phyloP scores from a whole-genome alignment of 441 rosid genomes.

The Populus trichocarpa region DNA sequence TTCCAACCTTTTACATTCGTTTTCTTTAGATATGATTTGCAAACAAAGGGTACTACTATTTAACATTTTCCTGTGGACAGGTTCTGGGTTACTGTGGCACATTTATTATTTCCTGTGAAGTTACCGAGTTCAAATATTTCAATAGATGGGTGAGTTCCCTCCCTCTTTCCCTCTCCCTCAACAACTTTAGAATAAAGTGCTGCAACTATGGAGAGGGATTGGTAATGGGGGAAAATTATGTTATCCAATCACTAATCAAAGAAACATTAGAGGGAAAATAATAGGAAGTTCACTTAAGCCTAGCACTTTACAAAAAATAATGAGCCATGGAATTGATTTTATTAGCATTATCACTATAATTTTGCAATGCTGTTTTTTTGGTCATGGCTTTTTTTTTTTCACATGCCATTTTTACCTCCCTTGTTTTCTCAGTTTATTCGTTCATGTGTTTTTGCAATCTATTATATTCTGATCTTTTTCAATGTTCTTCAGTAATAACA shows the following conservation, averaged over 20 bases:
- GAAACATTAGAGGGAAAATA: not conserved
- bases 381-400: not conserved
- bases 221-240: not conserved
- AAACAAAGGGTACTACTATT: not conserved
- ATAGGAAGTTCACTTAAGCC: not conserved
- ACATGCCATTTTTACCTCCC: not conserved
- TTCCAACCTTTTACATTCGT: not conserved
- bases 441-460: not conserved
- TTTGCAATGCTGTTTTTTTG: not conserved
- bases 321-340: not conserved
- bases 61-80: not conserved
- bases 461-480: constrained; percentile 15
- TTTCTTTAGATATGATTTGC: not conserved
- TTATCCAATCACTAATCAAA: not conserved
- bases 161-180: not conserved
- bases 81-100: not conserved
- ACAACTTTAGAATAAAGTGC: not conserved
- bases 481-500: constrained; percentile 48
- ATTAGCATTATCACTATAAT: not conserved
- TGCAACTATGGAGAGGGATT: not conserved
- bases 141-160: not conserved
- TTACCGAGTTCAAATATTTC: not conserved
- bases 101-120: not conserved
- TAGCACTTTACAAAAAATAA: not conserved
- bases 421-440: not conserved